phyloP scores from a whole-genome alignment of 108 stramenopile genomes.

The Poteriospumella lacustris region DNA sequence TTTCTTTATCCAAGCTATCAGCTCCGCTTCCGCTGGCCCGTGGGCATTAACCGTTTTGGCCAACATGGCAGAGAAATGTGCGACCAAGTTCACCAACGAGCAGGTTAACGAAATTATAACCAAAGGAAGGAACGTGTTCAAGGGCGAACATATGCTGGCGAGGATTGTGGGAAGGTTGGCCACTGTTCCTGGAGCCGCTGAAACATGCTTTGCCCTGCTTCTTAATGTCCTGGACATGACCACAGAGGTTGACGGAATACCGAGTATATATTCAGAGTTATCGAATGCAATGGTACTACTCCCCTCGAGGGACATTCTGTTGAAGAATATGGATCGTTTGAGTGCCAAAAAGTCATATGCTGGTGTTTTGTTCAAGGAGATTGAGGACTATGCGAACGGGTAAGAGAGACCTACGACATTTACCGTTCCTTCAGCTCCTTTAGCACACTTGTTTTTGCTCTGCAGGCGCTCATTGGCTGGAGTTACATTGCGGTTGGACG shows the following conservation, averaged over 20 bases:
- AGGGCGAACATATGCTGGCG: not conserved
- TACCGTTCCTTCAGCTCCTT: not conserved
- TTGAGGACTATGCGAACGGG: slow-evolving; percentile 24
- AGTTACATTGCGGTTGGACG: not conserved
- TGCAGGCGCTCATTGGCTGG: slow-evolving; percentile 1
- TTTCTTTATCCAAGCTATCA: not conserved
- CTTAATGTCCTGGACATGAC: not conserved
- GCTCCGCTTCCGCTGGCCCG: not conserved
- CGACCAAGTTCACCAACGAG: not conserved
- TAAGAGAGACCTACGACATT: not conserved
- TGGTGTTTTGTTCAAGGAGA: not conserved
- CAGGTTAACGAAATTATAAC: not conserved
- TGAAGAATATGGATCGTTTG: not conserved
- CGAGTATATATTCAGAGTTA: not conserved
- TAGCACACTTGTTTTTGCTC: not conserved
- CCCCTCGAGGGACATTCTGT: not conserved
- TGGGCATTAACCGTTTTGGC: not conserved
- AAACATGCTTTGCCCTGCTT: not conserved
- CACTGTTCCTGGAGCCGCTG: not conserved
- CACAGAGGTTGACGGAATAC: not conserved
- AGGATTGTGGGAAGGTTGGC: not conserved
- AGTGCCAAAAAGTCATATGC: not conserved
- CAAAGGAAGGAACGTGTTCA: not conserved
- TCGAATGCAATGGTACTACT: not conserved
- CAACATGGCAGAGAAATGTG: not conserved